Evolutionary conservation across 495 filamentous ascomycete species (phyloP).

Genomic region (Polyplosphaeria fusca): DNA sequence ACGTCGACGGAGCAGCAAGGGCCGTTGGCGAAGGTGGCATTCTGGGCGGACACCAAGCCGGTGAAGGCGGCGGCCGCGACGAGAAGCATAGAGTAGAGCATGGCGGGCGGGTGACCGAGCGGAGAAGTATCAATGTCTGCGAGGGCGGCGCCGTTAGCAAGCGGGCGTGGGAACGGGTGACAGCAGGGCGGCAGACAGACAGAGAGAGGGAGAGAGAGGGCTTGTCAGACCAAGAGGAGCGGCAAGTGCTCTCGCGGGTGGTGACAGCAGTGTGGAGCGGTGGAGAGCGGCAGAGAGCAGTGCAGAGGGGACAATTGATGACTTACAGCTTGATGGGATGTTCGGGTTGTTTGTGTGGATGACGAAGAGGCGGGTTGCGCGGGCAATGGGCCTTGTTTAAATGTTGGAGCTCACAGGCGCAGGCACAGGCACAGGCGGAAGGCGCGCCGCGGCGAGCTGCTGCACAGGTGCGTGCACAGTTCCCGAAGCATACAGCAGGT

Average conservation of each 20-base stretch:
- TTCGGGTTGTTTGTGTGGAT: slow-evolving; percentile 2
- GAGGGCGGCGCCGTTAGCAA: slow-evolving; percentile 8
- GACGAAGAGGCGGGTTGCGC: background rate
- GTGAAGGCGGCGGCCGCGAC: slow-evolving; percentile 37
- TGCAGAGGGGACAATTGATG: background rate
- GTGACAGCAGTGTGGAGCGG: background rate
- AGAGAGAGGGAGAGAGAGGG: too few species aligned
- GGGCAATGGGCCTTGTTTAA: slow-evolving; percentile 12
- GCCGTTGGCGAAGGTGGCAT: slow-evolving; percentile 8
- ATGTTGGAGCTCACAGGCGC: background rate
- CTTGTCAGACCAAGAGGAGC: background rate
- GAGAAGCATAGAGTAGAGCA: slow-evolving; percentile 42
- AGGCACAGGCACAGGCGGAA: background rate
- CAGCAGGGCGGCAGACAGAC: background rate
- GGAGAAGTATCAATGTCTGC: slow-evolving; percentile 34
- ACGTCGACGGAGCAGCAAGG: slow-evolving; percentile 33
- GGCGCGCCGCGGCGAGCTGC: slow-evolving; percentile 2
- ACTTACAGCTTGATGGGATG: slow-evolving; percentile 25
- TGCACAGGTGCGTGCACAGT: too few species aligned
- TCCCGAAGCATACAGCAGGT: background rate
- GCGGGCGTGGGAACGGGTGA: background rate
- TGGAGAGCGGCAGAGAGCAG: background rate
- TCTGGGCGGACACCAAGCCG: slow-evolving; percentile 40
- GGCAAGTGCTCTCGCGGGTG: background rate
- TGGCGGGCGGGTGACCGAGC: slow-evolving; percentile 29